Base-by-base conservation (phyloP, 495 filamentous ascomycete genomes). In the Neurospora hispaniola region DNA sequence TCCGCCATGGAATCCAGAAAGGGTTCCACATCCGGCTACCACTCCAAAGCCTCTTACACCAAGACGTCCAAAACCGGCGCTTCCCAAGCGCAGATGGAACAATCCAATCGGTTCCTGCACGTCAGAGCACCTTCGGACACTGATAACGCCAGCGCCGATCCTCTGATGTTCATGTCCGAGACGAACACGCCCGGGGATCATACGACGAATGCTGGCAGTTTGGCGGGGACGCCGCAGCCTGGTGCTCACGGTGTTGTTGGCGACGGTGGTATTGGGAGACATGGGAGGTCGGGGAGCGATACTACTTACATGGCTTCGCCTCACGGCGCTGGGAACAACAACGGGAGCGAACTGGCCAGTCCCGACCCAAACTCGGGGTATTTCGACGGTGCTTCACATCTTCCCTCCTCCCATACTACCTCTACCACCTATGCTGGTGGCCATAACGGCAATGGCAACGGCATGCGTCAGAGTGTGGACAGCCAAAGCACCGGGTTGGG, bases 1-100 rank as follows among this genome's bases (percentile, higher is more conserved):
- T 76, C 78, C 40, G 75, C 74, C 2, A 73, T 80, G 11, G 79
- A 80, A 68, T 82, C 82, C 54, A 78, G 73, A 66, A 77, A 71
- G 41, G 79, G 71, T 11, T 75, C 79, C 6, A 81, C 81, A 1
- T 80, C 73, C 73, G 77, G 72, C 72, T 44, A 48, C 39, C 73
- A 73, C 14, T 70, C 76, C 40, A 71, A 73, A 41, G 69, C 74
- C 8, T 74, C 74, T 18, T 23, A 59, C 48, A 59, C 48, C 27
- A 62, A 62, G 27, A 62, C 54, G 12, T 35, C 27, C 54, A 66
- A 66, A 7, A 66, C 54, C 14, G 27, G 27, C 27, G 54, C 54
- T 27, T 66, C 74, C 18, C 75, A 77, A 12, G 74, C 75, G 38
- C 74, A 78, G 42, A 78, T 75, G 73, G 78, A 74, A 40, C 72